Evolutionary conservation across 805 yeast genomes (phyloP), one percentile per base, ranked within the genome.

Genomic region (Saccharomycopsis lassenensis): DNA sequence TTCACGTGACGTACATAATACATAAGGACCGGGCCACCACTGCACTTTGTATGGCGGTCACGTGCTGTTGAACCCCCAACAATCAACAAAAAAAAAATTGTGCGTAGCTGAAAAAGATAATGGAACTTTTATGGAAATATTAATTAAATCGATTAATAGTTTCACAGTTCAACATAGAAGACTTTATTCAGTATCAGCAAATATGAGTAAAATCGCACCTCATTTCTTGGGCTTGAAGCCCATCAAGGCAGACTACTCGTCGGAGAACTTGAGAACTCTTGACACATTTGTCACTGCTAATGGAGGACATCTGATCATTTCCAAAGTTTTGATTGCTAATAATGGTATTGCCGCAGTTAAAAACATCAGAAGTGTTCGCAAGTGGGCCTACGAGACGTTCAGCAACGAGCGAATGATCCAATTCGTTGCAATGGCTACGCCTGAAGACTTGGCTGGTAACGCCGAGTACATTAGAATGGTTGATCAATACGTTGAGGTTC

Each of bases 341-440:
- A 91, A 91, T 57, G 99, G 99, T 74, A 93, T 91, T 58, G 98
- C 94, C 14, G 99, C 99, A 32, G 99, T 91, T 41, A 91, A 91
- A 59, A 97, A 91, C 65, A 93, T 91, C 57, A 73, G 99, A 52
- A 84, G 95, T 7, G 87, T 91, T 29, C 76, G 98, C 62, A 91
- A 89, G 68, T 91, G 99, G 99, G 87, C 98, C 18, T 91, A 91
- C 61, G 97, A 91, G 59, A 86, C 96, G n/a, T 91, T 91, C 63
- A 95, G 95, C 45, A 78, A 93, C 54, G 97, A 91, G 59, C 73
- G 82, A 54, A 85, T 94, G 39, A 82, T 91, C 47, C 84, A 83
- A 50, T 93, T 91, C 56, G 91, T 89, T 24, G 97, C 83, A 28
- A 91, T 91, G 99, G 97, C 98, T 41, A 91, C 99, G 15, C 98